Conservation (phyloP, 768 basidiomycete genomes). For the Leccinum uliginosum region DNA sequence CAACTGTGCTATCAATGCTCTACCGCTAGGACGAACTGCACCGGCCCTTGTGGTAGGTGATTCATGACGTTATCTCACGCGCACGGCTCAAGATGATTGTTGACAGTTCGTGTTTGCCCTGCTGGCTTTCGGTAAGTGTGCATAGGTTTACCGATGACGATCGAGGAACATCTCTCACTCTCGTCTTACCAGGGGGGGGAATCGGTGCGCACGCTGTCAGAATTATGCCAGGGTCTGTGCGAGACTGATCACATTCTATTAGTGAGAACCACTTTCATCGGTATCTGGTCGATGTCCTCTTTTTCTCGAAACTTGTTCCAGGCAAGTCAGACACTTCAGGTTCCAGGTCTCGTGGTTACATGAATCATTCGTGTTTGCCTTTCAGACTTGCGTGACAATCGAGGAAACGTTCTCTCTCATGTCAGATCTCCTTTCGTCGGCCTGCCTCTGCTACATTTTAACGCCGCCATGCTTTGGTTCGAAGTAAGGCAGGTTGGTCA, state of each 20-base stretch:
- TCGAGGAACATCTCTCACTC: background rate
- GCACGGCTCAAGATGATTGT: background rate
- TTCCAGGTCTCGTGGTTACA: background rate
- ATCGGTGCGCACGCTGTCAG: constrained; percentile 2
- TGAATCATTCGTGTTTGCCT: background rate
- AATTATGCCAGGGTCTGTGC: background rate
- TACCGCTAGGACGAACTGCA: constrained; percentile 11
- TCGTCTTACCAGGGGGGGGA: background rate
- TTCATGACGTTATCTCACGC: background rate
- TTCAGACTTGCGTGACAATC: constrained; percentile 5
- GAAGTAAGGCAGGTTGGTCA: background rate
- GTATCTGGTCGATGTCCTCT: constrained; percentile 2
- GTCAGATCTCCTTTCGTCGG: constrained; percentile 13
- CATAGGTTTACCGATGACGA: background rate
- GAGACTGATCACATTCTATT: constrained; percentile 1
- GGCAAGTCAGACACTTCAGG: constrained; percentile 3
- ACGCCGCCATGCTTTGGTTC: constrained; percentile 2
- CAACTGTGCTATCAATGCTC: background rate
- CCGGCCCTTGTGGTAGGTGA: constrained; percentile 10
- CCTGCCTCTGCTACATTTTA: constrained; percentile 13
- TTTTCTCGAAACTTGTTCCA: constrained; percentile 5
- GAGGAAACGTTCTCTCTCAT: constrained; percentile 14
- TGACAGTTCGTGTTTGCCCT: constrained; percentile 9
- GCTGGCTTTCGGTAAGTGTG: constrained; percentile 9
- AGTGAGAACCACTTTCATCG: constrained; percentile 13